These are phyloP conservation scores for Aspergillus fumigatiaffinis DNA, from an alignment of 2,329 filamentous ascomycete genomes.

Conservation along the genomic window DNA sequence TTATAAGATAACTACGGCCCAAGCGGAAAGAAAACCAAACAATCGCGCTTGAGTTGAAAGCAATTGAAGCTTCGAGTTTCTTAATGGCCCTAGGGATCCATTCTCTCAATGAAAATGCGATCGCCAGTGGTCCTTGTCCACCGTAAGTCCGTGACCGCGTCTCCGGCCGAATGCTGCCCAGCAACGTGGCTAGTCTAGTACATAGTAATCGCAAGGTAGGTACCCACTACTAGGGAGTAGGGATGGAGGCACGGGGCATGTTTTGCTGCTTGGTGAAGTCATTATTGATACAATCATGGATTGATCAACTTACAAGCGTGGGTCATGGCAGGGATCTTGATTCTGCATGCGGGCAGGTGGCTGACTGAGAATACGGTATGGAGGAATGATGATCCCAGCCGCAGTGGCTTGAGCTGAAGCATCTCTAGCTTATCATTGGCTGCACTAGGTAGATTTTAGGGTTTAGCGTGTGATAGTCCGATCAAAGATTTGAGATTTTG, in stretches of 20 bases:
- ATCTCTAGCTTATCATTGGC: not conserved
- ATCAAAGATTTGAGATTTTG: not conserved
- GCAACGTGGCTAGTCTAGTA: not conserved
- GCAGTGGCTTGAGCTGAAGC: slow-evolving; percentile 1
- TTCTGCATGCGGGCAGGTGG: not conserved
- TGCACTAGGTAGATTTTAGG: not conserved
- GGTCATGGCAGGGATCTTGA: not conserved
- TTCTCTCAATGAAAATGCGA: not conserved
- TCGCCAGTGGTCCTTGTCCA: not conserved
- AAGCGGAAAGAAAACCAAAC: not conserved
- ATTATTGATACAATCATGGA: slow-evolving; percentile 3
- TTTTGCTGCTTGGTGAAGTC: slow-evolving; percentile 7
- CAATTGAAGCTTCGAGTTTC: not conserved
- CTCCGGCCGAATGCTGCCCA: not conserved
- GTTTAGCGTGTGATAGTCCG: not conserved
- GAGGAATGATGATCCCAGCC: not conserved
- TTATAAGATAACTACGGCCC: not conserved
- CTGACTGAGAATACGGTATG: not conserved
- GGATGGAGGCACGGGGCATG: slow-evolving; percentile 2
- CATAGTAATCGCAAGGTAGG: no score
- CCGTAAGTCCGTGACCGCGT: not conserved
- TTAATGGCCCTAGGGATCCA: not conserved
- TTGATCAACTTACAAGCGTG: slow-evolving; percentile 1
- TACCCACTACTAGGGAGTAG: not conserved
- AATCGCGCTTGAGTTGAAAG: not conserved